A percentile compares a stretch with the other conserved stretches of the same genome.
Conservation (phyloP, 768 basidiomycete species). For the Roridomyces roridus region DNA sequence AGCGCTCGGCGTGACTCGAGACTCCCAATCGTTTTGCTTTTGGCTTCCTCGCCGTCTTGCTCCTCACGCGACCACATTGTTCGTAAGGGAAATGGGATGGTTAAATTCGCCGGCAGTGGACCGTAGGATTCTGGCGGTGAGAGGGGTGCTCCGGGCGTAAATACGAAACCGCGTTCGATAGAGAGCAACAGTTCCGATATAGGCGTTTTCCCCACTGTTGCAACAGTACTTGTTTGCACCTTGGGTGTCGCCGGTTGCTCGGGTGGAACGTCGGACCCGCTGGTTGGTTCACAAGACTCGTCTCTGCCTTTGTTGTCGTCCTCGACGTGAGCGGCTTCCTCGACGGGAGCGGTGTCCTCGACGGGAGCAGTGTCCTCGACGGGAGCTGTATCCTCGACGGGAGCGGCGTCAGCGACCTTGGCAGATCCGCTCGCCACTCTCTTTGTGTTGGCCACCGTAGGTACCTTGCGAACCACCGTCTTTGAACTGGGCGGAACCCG, state of each 20-base stretch:
- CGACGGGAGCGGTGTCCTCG: no score
- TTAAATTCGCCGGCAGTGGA: slow-evolving; percentile 7
- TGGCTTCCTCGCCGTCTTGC: slow-evolving; percentile 10
- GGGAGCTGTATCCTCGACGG: no score
- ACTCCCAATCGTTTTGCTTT: slow-evolving; percentile 17
- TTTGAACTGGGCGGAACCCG: slow-evolving; percentile 9
- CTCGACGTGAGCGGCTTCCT: no score
- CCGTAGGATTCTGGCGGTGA: slow-evolving; percentile 60
- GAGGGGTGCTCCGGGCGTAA: slow-evolving; percentile 66
- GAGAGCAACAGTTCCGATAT: slow-evolving; percentile 68
- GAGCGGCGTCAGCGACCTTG: no score
- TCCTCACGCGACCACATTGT: slow-evolving; percentile 7
- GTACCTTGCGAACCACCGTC: slow-evolving; percentile 7
- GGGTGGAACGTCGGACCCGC: no score
- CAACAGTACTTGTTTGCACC: not conserved
- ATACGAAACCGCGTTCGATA: slow-evolving; percentile 73
- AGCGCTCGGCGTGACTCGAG: slow-evolving; percentile 26
- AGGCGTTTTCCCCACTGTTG: slow-evolving; percentile 51
- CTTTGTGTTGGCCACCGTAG: not conserved
- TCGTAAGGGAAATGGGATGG: slow-evolving; percentile 25
- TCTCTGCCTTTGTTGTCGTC: no score
- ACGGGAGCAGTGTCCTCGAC: no score
- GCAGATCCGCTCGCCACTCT: no score
- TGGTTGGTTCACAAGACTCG: no score
- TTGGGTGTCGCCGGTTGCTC: slow-evolving; percentile 1